Percentiles rank a stretch among this genome's conserved stretches.
Conservation (phyloP, 345 rosid species). For the Salix purpurea region DNA sequence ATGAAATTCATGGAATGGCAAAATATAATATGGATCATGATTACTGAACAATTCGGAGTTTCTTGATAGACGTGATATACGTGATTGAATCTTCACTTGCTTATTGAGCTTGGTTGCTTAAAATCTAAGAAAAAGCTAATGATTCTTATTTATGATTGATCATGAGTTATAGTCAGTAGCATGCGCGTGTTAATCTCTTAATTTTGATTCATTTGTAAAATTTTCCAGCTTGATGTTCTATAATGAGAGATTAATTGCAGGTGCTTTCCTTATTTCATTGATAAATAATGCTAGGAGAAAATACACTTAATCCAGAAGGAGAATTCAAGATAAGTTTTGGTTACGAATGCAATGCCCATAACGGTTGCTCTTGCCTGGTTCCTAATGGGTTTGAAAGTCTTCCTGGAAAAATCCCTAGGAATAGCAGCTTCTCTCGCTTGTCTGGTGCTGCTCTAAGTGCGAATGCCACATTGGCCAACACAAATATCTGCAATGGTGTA, state of each 20-base stretch:
- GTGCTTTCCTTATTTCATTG: constrained; percentile 27
- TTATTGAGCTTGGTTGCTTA: neutral
- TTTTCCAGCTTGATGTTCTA: neutral
- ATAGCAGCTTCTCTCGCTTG: constrained; percentile 79
- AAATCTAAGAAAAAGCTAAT: neutral
- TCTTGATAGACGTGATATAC: neutral
- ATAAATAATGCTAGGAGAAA: constrained; percentile 40
- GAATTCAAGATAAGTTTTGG: constrained; percentile 90
- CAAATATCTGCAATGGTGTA: constrained; percentile 85
- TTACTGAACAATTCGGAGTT: neutral
- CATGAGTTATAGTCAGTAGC: neutral
- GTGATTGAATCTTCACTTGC: neutral
- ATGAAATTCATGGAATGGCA: neutral
- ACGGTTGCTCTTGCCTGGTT: constrained; percentile 23
- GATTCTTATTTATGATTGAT: neutral
- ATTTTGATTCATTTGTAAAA: neutral
- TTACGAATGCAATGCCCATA: constrained; percentile 58
- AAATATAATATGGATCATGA: no score
- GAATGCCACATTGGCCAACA: constrained; percentile 91
- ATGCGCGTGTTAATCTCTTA: neutral
- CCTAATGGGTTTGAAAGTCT: constrained; percentile 30
- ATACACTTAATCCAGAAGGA: constrained; percentile 43
- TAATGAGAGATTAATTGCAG: constrained; percentile 3
- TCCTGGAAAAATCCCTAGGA: constrained; percentile 43
- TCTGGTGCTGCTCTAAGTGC: constrained; percentile 98